phyloP scores from a whole-genome alignment of 331 rosid species.

The Cydonia oblonga region DNA sequence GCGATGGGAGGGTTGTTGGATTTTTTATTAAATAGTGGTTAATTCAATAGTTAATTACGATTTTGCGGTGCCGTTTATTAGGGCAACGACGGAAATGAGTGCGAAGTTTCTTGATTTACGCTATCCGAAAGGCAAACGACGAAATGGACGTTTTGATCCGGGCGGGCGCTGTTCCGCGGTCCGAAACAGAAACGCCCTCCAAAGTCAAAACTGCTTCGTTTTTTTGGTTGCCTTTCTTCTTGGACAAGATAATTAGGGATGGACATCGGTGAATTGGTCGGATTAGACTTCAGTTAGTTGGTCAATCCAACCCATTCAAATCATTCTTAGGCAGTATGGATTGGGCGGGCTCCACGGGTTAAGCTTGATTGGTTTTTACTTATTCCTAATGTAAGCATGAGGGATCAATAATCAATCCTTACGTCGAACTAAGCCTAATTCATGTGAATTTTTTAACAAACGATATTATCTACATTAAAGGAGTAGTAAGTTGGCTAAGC shows the following conservation, averaged over 20 bases:
- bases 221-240: background rate
- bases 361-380: too few species aligned
- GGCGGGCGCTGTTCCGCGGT: background rate
- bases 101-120: background rate
- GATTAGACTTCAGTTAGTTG: too few species aligned
- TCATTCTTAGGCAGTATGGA: too few species aligned
- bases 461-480: too few species aligned
- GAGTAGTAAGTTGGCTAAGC: fast-evolving
- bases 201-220: constrained; percentile 3
- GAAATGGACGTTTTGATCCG: background rate
- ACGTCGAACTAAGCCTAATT: too few species aligned
- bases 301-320: too few species aligned
- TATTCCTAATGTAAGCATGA: too few species aligned
- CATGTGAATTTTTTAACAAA: too few species aligned
- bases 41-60: background rate
- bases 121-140: background rate
- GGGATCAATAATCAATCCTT: too few species aligned
- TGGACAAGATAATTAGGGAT: background rate
- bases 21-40: background rate
- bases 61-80: background rate
- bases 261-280: too few species aligned
- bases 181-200: background rate
- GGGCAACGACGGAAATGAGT: background rate
- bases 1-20: background rate
- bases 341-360: too few species aligned